Percentiles rank a stretch among this genome's conserved stretches.
Evolutionary conservation across 805 yeast genomes (phyloP).

Genomic region (Zygoascus ofunaensis): DNA sequence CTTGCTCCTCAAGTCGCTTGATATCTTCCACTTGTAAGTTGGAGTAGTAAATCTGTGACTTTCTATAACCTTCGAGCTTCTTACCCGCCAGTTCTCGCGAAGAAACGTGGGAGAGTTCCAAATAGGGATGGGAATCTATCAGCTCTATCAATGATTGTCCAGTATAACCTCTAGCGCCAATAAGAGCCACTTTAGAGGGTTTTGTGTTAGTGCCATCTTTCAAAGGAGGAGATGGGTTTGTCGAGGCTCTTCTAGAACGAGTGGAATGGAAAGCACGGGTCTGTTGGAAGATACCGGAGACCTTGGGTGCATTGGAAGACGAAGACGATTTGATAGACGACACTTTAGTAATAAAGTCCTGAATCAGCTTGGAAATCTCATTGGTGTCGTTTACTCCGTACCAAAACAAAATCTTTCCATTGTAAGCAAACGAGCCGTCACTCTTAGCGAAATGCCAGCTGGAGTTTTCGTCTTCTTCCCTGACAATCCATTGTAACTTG

Average conservation of each 20-base stretch:
- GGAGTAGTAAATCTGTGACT: slow-evolving; percentile 68
- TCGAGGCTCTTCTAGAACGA: slow-evolving; percentile 16
- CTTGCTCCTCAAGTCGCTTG: slow-evolving; percentile 60
- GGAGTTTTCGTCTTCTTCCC: slow-evolving; percentile 83
- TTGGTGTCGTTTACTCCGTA: slow-evolving; percentile 67
- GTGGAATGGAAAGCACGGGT: slow-evolving; percentile 22
- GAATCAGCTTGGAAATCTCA: slow-evolving; percentile 54
- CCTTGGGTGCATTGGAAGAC: slow-evolving; percentile 3
- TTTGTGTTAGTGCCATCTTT: slow-evolving; percentile 52
- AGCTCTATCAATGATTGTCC: slow-evolving; percentile 87
- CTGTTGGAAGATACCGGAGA: slow-evolving; percentile 17
- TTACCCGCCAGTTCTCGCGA: slow-evolving; percentile 91
- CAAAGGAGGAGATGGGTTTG: slow-evolving; percentile 66
- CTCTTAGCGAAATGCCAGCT: slow-evolving; percentile 88
- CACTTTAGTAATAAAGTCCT: slow-evolving; percentile 33
- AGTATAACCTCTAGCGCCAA: slow-evolving; percentile 97
- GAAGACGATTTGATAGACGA: slow-evolving; percentile 9
- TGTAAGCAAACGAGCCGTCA: slow-evolving; percentile 85
- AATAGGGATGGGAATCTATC: slow-evolving; percentile 77
- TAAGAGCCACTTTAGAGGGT: slow-evolving; percentile 73
- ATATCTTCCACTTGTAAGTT: slow-evolving; percentile 85
- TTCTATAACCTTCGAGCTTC: slow-evolving; percentile 78
- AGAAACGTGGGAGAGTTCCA: slow-evolving; percentile 87
- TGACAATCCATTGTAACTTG: slow-evolving; percentile 76
- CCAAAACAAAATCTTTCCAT: slow-evolving; percentile 91